These are phyloP conservation scores for Fennellomyces sp. DNA, from an alignment of 371 early-diverging fungal genomes.

Conservation along the genomic window DNA sequence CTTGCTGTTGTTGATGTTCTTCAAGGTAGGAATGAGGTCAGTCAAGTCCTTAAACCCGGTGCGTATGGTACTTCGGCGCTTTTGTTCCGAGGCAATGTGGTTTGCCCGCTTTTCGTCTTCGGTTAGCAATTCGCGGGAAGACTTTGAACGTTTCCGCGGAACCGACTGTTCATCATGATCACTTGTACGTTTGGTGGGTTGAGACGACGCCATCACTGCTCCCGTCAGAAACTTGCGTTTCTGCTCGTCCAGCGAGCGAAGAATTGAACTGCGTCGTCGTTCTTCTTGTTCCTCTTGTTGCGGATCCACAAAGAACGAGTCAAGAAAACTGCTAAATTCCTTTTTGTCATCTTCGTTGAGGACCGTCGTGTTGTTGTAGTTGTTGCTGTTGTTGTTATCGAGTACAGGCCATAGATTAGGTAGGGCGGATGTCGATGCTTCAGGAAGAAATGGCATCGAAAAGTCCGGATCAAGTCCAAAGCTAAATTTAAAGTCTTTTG, in stretches of 20 bases:
- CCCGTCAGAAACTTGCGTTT: slow-evolving; percentile 21
- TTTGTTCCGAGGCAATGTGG: slow-evolving; percentile 93
- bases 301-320: slow-evolving; percentile 45
- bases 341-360: slow-evolving; percentile 46
- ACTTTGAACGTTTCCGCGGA: slow-evolving; percentile 22
- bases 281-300: slow-evolving; percentile 37
- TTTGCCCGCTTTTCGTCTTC: slow-evolving; percentile 88
- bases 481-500: slow-evolving; percentile 46
- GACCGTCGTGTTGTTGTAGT: background rate
- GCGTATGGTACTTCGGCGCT: slow-evolving; percentile 85
- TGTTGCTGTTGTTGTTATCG: slow-evolving; percentile 8
- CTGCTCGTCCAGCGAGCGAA: slow-evolving; percentile 45
- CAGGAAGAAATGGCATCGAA: slow-evolving; percentile 40
- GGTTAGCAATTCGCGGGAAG: slow-evolving; percentile 71
- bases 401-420: slow-evolving; percentile 4
- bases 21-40: slow-evolving; percentile 80
- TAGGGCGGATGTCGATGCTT: background rate
- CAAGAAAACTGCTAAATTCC: slow-evolving; percentile 43
- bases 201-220: background rate
- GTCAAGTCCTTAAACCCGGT: slow-evolving; percentile 82
- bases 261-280: slow-evolving; percentile 29
- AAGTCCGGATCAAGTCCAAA: slow-evolving; percentile 50
- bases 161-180: background rate
- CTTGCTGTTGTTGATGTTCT: slow-evolving; percentile 57
- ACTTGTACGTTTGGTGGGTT: background rate